Conservation (phyloP, 2,329 filamentous ascomycete species). For the Parastagonospora avenae region DNA sequence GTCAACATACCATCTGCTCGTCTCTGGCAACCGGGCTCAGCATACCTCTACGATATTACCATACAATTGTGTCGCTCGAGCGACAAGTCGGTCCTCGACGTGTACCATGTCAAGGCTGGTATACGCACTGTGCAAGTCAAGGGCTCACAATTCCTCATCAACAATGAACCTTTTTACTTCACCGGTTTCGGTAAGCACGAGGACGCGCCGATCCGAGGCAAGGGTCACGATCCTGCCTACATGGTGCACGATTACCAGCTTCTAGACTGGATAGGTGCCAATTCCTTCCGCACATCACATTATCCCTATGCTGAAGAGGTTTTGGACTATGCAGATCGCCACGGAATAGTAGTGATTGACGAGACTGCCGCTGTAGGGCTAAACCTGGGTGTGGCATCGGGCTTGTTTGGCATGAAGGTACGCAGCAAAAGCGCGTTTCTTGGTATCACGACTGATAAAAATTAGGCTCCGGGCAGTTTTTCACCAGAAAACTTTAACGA, state of each 20-base stretch:
- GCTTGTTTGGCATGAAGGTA: constrained; percentile 4
- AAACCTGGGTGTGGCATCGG: constrained; percentile 10
- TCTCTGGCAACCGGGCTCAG: constrained; percentile 11
- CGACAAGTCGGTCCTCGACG: constrained; percentile 3
- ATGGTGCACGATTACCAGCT: constrained; percentile 17
- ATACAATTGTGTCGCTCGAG: neutral
- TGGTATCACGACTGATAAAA: too few relatives aligned
- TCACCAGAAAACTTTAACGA: constrained; percentile 4
- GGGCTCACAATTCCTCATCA: constrained; percentile 9
- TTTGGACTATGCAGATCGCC: constrained; percentile 14
- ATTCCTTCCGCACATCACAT: constrained; percentile 14
- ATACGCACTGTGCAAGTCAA: constrained; percentile 9
- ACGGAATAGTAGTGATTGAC: constrained; percentile 15
- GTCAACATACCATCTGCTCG: constrained; percentile 2
- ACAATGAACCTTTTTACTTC: constrained; percentile 15
- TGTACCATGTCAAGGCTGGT: constrained; percentile 6
- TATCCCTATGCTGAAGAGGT: constrained; percentile 16
- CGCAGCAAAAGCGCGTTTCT: too few relatives aligned
- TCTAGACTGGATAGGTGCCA: constrained; percentile 13
- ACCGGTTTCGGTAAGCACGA: constrained; percentile 17
- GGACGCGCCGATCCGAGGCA: constrained; percentile 13
- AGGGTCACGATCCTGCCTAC: constrained; percentile 13
- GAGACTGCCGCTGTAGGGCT: constrained; percentile 11
- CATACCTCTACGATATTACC: constrained; percentile 10
- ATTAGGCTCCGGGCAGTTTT: constrained; percentile 4